A percentile compares a stretch with the other conserved stretches of the same genome.
phyloP scores from a whole-genome alignment of 2,329 filamentous ascomycete species.

The Xylariaceae sp. region DNA sequence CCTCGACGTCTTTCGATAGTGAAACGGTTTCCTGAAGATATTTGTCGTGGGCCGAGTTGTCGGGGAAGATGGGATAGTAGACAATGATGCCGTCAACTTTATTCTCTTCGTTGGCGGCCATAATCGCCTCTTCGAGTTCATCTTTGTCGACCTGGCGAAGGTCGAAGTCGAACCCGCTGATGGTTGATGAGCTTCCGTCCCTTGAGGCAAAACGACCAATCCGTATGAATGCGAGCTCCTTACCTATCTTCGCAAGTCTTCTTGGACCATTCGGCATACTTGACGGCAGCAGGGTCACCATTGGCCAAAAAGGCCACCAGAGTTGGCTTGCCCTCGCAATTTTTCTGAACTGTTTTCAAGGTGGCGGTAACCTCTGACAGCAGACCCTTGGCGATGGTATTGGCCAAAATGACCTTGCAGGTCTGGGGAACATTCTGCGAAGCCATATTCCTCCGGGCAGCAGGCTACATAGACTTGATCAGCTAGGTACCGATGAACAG shows the following conservation, averaged over 20 bases:
- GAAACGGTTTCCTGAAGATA: conserved; percentile 94
- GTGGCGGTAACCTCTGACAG: conserved; percentile 71
- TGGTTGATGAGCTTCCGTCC: too few species aligned
- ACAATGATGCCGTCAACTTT: conserved; percentile 85
- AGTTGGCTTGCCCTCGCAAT: conserved; percentile 51
- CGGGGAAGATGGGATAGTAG: conserved; percentile 91
- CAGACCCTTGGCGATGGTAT: conserved; percentile 76
- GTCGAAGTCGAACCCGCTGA: conserved; percentile 84
- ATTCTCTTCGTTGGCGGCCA: conserved; percentile 73
- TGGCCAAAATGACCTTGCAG: conserved; percentile 90
- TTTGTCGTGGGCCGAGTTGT: conserved; percentile 76
- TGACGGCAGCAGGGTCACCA: conserved; percentile 77
- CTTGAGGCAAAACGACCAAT: conserved; percentile 12
- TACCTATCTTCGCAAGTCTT: conserved; percentile 96
- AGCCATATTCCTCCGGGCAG: conserved; percentile 28
- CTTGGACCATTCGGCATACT: conserved; percentile 95
- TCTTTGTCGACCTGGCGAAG: conserved; percentile 80
- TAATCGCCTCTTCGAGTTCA: conserved; percentile 79
- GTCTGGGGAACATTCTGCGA: conserved; percentile 47
- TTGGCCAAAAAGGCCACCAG: conserved; percentile 91
- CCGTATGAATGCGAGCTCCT: too few species aligned
- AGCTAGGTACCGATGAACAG: too few species aligned
- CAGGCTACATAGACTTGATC: conserved; percentile 6
- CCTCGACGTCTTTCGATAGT: conserved; percentile 89
- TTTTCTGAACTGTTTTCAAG: conserved; percentile 60